These are phyloP conservation scores for Xylaria cubensis DNA, from an alignment of 495 filamentous ascomycete genomes.

Conservation along the genomic window DNA sequence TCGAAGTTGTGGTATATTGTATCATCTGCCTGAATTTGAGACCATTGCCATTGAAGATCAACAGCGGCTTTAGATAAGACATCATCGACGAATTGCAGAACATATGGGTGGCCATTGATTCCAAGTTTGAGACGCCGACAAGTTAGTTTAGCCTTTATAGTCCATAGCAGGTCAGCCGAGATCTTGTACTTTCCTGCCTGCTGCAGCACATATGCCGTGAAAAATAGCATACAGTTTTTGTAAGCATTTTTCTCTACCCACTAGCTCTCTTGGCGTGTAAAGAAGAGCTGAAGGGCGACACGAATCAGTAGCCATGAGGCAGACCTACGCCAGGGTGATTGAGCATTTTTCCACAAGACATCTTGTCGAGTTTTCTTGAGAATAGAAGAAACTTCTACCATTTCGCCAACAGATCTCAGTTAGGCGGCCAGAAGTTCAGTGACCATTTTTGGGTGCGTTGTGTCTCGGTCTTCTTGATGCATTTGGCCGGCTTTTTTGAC, in stretches of 20 bases:
- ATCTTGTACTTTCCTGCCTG: conserved; percentile 21
- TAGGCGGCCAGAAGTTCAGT: conserved; percentile 61
- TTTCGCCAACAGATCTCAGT: conserved; percentile 51
- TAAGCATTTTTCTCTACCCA: not conserved
- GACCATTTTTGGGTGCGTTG: conserved; percentile 59
- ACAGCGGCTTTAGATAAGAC: conserved; percentile 2
- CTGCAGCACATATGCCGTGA: conserved; percentile 52
- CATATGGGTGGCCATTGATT: not conserved
- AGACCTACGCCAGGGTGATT: conserved; percentile 62
- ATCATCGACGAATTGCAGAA: conserved; percentile 33
- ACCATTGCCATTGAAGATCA: conserved; percentile 22
- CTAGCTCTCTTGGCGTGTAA: conserved; percentile 22
- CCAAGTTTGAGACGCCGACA: conserved; percentile 57
- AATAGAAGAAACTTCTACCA: conserved; percentile 43
- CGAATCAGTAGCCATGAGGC: conserved; percentile 66
- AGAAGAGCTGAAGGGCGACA: conserved; percentile 55
- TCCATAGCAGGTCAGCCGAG: conserved; percentile 44
- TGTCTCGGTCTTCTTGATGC: conserved; percentile 60
- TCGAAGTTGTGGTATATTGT: not conserved
- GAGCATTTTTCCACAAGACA: conserved; percentile 54
- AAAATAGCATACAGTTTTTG: conserved; percentile 51
- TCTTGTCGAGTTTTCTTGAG: conserved; percentile 69
- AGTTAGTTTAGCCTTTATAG: conserved; percentile 59
- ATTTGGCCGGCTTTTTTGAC: conserved; percentile 47
- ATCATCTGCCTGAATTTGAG: conserved; percentile 16